Percentiles rank a stretch among this genome's conserved stretches.
phyloP scores from a whole-genome alignment of 1,284 basidiomycete species.

The Sporisorium sorghi region DNA sequence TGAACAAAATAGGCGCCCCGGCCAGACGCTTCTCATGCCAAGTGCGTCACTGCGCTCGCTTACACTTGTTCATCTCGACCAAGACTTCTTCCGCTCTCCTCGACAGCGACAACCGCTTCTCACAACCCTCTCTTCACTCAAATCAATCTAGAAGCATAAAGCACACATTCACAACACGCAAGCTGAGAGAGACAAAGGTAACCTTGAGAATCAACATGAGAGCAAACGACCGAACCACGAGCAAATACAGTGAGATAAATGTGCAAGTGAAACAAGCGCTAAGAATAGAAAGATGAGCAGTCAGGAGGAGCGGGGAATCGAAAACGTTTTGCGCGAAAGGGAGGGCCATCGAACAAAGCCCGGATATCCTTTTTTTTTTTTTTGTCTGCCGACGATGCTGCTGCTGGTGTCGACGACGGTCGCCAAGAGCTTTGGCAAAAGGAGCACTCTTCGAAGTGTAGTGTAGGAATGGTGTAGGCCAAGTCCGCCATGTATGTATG shows the following conservation, averaged over 20 bases:
- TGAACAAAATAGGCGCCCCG: not conserved
- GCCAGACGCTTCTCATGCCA: not conserved
- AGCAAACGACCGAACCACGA: conserved; percentile 4
- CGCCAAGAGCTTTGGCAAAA: conserved; percentile 6
- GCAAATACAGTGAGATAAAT: conserved; percentile 33
- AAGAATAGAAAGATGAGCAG: conserved; percentile 7
- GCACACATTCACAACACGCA: not conserved
- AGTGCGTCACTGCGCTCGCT: conserved; percentile 6
- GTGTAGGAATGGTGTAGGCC: conserved; percentile 8
- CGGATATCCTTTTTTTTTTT: conserved; percentile 45
- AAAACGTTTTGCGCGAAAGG: not conserved
- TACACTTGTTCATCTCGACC: not conserved
- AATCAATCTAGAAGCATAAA: not conserved
- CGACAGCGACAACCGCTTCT: not conserved
- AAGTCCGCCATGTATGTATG: not conserved
- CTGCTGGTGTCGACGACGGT: not conserved
- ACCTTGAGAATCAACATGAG: conserved; percentile 13
- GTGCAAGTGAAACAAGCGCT: conserved; percentile 12
- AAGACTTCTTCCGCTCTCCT: not conserved
- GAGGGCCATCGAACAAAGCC: conserved; percentile 11
- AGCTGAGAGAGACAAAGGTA: not conserved
- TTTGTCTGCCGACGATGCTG: not conserved
- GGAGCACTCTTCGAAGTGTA: conserved; percentile 12
- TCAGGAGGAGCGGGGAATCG: not conserved
- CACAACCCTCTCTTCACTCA: not conserved